Conservation (phyloP, 2,329 filamentous ascomycete species). For the Aspergillus jensenii region DNA sequence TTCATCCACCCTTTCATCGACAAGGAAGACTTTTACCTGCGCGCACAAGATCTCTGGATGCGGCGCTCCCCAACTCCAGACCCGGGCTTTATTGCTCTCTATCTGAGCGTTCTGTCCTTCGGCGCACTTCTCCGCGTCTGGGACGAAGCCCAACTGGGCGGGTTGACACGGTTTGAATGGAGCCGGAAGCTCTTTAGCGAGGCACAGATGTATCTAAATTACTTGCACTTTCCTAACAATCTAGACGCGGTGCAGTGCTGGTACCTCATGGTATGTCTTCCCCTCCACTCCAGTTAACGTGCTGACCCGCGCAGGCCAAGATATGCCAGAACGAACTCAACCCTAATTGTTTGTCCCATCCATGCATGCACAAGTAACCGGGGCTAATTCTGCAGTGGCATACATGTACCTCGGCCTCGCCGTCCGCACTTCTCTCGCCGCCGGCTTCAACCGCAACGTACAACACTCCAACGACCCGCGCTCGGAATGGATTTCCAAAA, state of each 20-base stretch:
- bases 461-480: slow-evolving; percentile 32
- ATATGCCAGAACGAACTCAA: slow-evolving; percentile 53
- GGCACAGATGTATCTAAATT: slow-evolving; percentile 40
- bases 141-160: slow-evolving; percentile 45
- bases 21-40: slow-evolving; percentile 44
- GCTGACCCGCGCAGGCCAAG: slow-evolving; percentile 38
- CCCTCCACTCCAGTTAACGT: fast-evolving
- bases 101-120: slow-evolving; percentile 49
- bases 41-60: slow-evolving; percentile 48
- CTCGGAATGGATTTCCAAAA: slow-evolving; percentile 43
- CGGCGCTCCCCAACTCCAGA: slow-evolving; percentile 29
- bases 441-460: slow-evolving; percentile 49
- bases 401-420: slow-evolving; percentile 53
- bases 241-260: slow-evolving; percentile 51
- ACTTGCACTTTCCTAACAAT: slow-evolving; percentile 46
- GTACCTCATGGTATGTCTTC: slow-evolving; percentile 44
- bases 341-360: slow-evolving; percentile 38
- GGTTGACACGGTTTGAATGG: slow-evolving; percentile 48
- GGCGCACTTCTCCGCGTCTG: slow-evolving; percentile 48
- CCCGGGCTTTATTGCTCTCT: slow-evolving; percentile 48
- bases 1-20: slow-evolving; percentile 51
- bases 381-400: slow-evolving; percentile 29
- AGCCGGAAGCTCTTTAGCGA: slow-evolving; percentile 48
- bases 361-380: not conserved
- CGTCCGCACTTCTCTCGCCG: slow-evolving; percentile 48